phyloP scores from a whole-genome alignment of 352 stramenopile genomes.

The Phytophthora litchii region DNA sequence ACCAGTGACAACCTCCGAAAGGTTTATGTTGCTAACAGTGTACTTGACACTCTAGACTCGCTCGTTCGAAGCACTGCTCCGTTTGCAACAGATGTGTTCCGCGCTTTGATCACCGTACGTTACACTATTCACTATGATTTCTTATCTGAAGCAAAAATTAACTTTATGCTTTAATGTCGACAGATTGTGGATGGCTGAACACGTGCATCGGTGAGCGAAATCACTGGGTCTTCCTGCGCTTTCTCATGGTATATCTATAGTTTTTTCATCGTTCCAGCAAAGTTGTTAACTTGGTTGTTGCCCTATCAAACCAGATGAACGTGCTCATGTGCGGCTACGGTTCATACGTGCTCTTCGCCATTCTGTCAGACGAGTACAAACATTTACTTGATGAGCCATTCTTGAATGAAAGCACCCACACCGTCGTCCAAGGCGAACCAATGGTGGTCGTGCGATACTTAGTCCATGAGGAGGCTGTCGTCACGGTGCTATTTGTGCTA shows the following conservation, averaged over 20 bases:
- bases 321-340: constrained; percentile 56
- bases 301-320: constrained; percentile 43
- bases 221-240: constrained; percentile 58
- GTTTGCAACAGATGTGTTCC: constrained; percentile 70
- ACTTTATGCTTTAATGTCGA: neutral
- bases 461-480: constrained; percentile 45
- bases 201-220: constrained; percentile 71
- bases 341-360: constrained; percentile 50
- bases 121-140: constrained; percentile 1
- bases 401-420: constrained; percentile 41
- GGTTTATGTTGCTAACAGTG: constrained; percentile 8
- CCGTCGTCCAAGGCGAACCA: constrained; percentile 43
- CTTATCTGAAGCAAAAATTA: neutral
- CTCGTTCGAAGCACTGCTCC: constrained; percentile 73
- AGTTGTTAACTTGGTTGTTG: neutral
- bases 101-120: constrained; percentile 67
- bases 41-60: constrained; percentile 33
- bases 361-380: constrained; percentile 52
- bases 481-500: constrained; percentile 50
- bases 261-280: neutral
- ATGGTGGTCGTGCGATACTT: constrained; percentile 58
- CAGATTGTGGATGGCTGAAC: constrained; percentile 72
- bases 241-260: constrained; percentile 43
- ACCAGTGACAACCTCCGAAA: neutral
- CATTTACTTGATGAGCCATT: constrained; percentile 49